A percentile compares a stretch with the other conserved stretches of the same genome.
phyloP scores from a whole-genome alignment of 108 stramenopile genomes.

The Nitzschia sp. region DNA sequence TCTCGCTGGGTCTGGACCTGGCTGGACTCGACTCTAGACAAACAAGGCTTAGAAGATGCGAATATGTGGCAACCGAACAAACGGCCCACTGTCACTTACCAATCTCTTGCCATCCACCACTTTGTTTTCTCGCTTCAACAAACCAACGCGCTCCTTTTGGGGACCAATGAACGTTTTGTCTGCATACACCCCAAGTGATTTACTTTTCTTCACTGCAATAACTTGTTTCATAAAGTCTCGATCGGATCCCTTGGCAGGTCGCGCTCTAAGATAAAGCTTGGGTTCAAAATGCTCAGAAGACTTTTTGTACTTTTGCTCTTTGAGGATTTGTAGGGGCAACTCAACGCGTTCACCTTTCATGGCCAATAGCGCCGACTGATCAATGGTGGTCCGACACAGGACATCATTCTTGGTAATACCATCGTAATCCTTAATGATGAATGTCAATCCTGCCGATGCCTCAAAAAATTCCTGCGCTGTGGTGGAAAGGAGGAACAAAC shows the following conservation, averaged over 20 bases:
- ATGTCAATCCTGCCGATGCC: conserved; percentile 43
- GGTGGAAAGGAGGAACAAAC: conserved; percentile 49
- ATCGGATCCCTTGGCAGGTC: conserved; percentile 23
- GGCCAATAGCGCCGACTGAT: conserved; percentile 12
- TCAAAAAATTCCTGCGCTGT: conserved; percentile 52
- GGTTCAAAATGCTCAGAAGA: not conserved
- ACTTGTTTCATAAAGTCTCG: conserved; percentile 21
- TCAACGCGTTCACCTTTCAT: conserved; percentile 41
- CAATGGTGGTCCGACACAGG: conserved; percentile 39
- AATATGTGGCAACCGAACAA: not conserved
- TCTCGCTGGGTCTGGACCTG: conserved; percentile 65
- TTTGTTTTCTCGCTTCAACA: conserved; percentile 24
- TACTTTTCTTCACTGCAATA: conserved; percentile 12
- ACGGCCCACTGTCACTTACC: not conserved
- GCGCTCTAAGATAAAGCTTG: conserved; percentile 17
- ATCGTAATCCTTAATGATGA: conserved; percentile 58
- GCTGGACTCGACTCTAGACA: conserved; percentile 52
- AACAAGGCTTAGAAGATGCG: not conserved
- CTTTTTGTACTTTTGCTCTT: conserved; percentile 3
- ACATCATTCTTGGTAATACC: conserved; percentile 25
- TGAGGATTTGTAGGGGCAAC: conserved; percentile 17
- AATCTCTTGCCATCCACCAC: conserved; percentile 20
- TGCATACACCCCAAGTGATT: conserved; percentile 29
- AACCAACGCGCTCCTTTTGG: conserved; percentile 5
- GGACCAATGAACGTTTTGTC: conserved; percentile 27